Conservation (phyloP, 306 rosid species). For the Prunus davidiana region DNA sequence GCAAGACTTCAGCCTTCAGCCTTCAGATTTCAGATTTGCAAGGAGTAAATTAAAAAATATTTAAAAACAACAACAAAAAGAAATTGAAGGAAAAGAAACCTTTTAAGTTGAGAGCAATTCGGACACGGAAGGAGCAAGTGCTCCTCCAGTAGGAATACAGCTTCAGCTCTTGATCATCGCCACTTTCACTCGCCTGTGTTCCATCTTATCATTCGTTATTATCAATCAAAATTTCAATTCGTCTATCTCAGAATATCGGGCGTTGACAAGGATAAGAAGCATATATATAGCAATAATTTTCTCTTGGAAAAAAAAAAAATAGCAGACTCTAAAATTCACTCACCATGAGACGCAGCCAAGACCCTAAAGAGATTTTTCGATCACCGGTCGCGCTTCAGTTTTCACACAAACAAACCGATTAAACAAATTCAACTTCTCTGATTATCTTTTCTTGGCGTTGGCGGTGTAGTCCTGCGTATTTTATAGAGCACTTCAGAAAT, state of each 20-base stretch:
- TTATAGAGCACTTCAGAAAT: too few relatives aligned
- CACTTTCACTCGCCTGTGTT: conserved; percentile 1
- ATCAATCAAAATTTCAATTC: neutral
- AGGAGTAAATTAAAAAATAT: too few relatives aligned
- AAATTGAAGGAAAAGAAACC: conserved; percentile 26
- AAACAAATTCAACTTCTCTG: neutral
- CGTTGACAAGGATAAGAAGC: too few relatives aligned
- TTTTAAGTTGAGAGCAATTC: conserved; percentile 65
- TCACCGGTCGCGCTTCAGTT: too few relatives aligned
- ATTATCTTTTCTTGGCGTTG: neutral
- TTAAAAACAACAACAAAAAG: neutral
- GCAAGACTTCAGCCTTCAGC: too few relatives aligned
- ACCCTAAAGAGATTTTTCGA: too few relatives aligned
- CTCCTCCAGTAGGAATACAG: conserved; percentile 46
- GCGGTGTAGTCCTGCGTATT: neutral
- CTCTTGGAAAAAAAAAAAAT: too few relatives aligned
- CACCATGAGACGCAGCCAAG: neutral
- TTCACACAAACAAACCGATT: neutral
- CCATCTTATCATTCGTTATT: neutral
- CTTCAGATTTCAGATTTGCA: too few relatives aligned
- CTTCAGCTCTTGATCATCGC: conserved; percentile 26
- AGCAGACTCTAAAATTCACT: neutral
- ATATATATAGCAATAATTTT: too few relatives aligned
- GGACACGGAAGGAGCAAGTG: conserved; percentile 43
- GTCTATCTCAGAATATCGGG: neutral